Conservation (phyloP, 805 yeast genomes). For the Cyberlindnera saturnus region DNA sequence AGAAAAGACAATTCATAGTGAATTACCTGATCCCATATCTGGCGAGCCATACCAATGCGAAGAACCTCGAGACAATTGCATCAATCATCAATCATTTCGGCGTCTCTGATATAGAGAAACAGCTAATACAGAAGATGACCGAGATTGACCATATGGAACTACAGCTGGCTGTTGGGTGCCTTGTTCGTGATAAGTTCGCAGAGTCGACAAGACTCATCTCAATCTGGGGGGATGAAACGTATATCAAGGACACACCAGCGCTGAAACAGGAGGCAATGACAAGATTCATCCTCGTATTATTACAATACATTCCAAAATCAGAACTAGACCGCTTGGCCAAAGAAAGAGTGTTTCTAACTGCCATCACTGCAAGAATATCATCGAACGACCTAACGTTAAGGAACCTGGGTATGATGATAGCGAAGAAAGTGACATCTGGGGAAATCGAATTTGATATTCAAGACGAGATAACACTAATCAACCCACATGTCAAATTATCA, state of each 20-base stretch:
- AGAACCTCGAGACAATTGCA: slow-evolving; percentile 7
- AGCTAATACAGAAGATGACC: slow-evolving; percentile 2
- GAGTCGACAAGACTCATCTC: slow-evolving; percentile 10
- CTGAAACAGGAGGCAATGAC: slow-evolving; percentile 43
- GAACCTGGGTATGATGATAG: slow-evolving; percentile 49
- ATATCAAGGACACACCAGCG: slow-evolving; percentile 35
- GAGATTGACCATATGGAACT: slow-evolving; percentile 7
- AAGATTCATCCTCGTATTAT: slow-evolving; percentile 35
- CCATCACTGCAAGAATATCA: slow-evolving; percentile 49
- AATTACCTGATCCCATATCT: slow-evolving; percentile 17
- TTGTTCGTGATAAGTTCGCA: slow-evolving; percentile 2
- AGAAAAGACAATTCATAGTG: slow-evolving; percentile 13
- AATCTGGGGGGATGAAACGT: slow-evolving; percentile 32
- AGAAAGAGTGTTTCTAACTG: slow-evolving; percentile 36
- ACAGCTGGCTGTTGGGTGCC: slow-evolving; percentile 8
- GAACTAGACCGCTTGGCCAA: slow-evolving; percentile 28
- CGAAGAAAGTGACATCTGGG: slow-evolving; percentile 37
- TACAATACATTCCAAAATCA: slow-evolving; percentile 20
- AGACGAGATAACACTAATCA: slow-evolving; percentile 10
- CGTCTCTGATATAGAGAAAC: slow-evolving; percentile 4
- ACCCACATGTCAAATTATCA: slow-evolving; percentile 1
- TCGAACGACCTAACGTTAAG: slow-evolving; percentile 42
- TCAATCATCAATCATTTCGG: slow-evolving; percentile 9
- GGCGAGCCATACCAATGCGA: neutral
- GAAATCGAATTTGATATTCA: slow-evolving; percentile 26